Conservation (phyloP, 208 protist species). For the Trichomonas tenax region DNA sequence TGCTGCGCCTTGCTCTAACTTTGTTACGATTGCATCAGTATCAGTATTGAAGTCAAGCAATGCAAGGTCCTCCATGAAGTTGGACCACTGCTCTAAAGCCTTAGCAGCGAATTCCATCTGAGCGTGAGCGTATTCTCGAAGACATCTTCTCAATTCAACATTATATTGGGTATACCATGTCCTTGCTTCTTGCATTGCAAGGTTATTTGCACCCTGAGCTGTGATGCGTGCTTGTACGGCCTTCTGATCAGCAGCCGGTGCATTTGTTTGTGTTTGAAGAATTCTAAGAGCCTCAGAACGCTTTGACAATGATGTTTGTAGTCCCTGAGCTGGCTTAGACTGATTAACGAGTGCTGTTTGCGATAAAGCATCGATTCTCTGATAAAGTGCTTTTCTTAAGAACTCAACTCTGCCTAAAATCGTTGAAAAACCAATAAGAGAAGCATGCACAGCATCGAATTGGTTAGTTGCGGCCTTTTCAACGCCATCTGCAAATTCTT, state of each 20-base stretch:
- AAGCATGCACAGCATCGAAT: not conserved
- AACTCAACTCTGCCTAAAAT: not conserved
- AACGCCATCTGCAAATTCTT: not conserved
- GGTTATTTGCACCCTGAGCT: not conserved
- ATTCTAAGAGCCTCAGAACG: not conserved
- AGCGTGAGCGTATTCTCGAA: not conserved
- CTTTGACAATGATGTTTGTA: not conserved
- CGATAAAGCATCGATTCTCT: not conserved
- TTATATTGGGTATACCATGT: not conserved
- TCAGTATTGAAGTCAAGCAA: constrained; percentile 4
- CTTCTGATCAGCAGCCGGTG: not conserved
- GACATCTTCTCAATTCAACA: not conserved
- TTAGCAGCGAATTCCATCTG: constrained; percentile 18
- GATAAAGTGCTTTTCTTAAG: not conserved
- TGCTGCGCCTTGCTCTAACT: not conserved
- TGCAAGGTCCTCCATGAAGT: not conserved
- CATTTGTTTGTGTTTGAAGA: not conserved
- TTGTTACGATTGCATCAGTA: not conserved
- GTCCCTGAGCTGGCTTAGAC: not conserved
- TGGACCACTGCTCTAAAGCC: not conserved
- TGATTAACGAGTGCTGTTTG: not conserved
- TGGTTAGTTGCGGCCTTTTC: not conserved
- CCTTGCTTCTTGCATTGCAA: not conserved
- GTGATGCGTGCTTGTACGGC: not conserved
- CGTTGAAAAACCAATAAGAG: not conserved